Base-by-base conservation (phyloP, 1,284 basidiomycete genomes). In the Trichosporon sp. region DNA sequence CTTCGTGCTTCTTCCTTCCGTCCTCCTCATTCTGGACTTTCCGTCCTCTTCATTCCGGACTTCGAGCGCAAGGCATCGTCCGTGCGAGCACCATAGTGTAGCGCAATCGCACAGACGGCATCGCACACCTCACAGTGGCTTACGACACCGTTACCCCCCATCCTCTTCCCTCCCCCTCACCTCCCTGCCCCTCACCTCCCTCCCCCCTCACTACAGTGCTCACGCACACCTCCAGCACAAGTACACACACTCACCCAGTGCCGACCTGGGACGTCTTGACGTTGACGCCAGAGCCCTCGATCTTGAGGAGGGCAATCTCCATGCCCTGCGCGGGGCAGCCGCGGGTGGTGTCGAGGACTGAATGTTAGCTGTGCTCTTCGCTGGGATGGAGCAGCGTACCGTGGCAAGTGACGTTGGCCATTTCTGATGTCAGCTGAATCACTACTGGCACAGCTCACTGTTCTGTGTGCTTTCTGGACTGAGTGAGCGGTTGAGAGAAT, bases 201-300 rank as follows among this genome's bases (percentile, higher is more conserved):
- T n/a, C n/a, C n/a, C n/a, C n/a, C n/a, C n/a, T n/a, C n/a, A n/a
- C n/a, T n/a, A n/a, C n/a, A n/a, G n/a, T n/a, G n/a, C n/a, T n/a
- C n/a, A n/a, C n/a, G n/a, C n/a, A n/a, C n/a, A n/a, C n/a, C n/a
- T n/a, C n/a, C n/a, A n/a, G n/a, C n/a, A n/a, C n/a, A n/a, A n/a
- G n/a, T n/a, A n/a, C n/a, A 8, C 52, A 62, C 70, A 65, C 79
- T 63, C 71, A 90, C 90, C 88, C 87, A 65, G 82, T 80, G 11
- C 87, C 87, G 1, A 67, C 32, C 23, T 16, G 19, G 11, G 14
- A 16, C 25, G 60, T 60, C 57, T 64, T 52, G 36, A 65, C 60
- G 10, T 46, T 27, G 29, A 63, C 59, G 59, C 59, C 61, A 14
- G 31, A 13, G 10, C 16, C 49, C 49, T 54, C 49, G n/a, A 59